Conservation (phyloP, 345 rosid species). For the Pistacia integerrima region DNA sequence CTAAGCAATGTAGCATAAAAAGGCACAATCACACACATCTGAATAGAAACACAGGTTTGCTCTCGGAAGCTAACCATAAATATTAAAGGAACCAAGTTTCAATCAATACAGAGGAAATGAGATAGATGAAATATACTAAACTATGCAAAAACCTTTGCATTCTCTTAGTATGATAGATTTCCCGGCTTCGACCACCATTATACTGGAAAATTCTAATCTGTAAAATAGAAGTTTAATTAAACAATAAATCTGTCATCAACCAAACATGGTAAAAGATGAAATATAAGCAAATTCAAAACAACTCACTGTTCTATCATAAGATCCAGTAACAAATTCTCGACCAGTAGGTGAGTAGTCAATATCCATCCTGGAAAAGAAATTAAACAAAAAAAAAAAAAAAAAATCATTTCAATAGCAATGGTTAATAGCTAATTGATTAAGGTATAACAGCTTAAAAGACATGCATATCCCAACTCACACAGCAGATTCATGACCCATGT, state of each 20-base stretch:
- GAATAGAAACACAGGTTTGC: background rate
- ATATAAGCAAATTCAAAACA: constrained; percentile 4
- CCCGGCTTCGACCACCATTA: constrained; percentile 90
- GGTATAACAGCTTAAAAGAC: background rate
- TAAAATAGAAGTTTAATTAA: constrained; percentile 13
- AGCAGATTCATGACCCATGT: constrained; percentile 98
- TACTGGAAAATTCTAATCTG: constrained; percentile 88
- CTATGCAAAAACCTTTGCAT: constrained; percentile 75
- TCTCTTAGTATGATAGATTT: constrained; percentile 95
- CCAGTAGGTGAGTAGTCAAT: constrained; percentile 98
- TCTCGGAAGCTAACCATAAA: background rate
- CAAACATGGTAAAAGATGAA: background rate
- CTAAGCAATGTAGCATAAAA: background rate
- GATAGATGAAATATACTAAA: background rate
- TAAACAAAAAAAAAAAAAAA: background rate
- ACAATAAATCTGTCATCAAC: constrained; percentile 3
- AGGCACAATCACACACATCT: background rate
- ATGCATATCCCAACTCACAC: constrained; percentile 59
- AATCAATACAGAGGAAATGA: background rate
- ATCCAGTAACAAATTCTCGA: constrained; percentile 96
- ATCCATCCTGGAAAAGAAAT: constrained; percentile 71
- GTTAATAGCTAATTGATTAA: background rate
- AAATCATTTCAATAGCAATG: constrained; percentile 6
- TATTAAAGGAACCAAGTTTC: background rate
- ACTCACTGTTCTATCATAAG: constrained; percentile 93